These are phyloP conservation scores for Saccharomyces hybrid DNA, from an alignment of 1,139 yeast genomes.

Conservation along the genomic window DNA sequence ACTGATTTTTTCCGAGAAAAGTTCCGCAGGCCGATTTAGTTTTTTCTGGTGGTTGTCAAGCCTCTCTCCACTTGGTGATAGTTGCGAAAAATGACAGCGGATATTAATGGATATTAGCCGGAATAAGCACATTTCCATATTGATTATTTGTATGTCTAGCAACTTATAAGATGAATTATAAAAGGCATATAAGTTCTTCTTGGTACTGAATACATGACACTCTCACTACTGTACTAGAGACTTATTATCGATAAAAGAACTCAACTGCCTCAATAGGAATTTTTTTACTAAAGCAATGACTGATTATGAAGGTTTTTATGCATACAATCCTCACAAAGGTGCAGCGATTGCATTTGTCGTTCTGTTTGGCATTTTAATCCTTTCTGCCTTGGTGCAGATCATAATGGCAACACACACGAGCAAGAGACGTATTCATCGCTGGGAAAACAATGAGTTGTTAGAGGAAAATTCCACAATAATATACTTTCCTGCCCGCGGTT, in stretches of 20 bases:
- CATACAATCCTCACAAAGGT: constrained; percentile 2
- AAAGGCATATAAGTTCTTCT: not conserved
- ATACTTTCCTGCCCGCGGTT: not conserved
- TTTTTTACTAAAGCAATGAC: not conserved
- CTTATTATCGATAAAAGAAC: not conserved
- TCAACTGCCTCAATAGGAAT: not conserved
- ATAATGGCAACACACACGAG: not conserved
- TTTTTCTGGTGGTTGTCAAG: not conserved
- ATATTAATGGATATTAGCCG: not conserved
- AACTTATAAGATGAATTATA: not conserved
- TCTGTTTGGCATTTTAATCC: not conserved
- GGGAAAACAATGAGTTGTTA: not conserved
- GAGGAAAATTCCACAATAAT: not conserved
- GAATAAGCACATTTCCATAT: too few species aligned
- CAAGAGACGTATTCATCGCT: not conserved
- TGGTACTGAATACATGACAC: not conserved
- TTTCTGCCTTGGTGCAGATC: not conserved
- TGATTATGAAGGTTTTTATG: constrained; percentile 4
- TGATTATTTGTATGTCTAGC: too few species aligned
- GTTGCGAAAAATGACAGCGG: not conserved
- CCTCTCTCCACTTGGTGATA: not conserved
- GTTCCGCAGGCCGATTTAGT: not conserved
- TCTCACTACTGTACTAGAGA: not conserved
- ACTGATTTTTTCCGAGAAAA: too few species aligned
- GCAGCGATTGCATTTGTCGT: not conserved